A percentile compares a stretch with the other conserved stretches of the same genome.
phyloP scores from a whole-genome alignment of 2,329 filamentous ascomycete species.

The Aureobasidium sp. region DNA sequence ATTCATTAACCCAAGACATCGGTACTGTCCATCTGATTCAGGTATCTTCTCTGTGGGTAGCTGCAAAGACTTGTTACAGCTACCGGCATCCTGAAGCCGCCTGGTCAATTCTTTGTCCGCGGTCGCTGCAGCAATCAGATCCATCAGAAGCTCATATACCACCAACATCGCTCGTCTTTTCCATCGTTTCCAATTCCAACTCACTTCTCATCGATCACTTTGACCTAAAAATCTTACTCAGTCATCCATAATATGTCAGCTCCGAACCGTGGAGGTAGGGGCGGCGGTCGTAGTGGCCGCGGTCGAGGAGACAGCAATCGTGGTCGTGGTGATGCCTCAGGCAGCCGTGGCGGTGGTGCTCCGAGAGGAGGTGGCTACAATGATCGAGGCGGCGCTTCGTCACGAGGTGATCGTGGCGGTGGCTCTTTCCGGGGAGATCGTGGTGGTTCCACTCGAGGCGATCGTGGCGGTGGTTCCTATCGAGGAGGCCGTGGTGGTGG shows the following conservation, averaged over 20 bases:
- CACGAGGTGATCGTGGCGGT: slow-evolving; percentile 14
- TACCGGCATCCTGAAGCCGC: not conserved
- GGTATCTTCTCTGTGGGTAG: not conserved
- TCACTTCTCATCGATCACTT: not conserved
- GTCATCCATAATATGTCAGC: slow-evolving; percentile 2
- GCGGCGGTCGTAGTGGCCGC: slow-evolving; percentile 1
- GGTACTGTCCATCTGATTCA: not conserved
- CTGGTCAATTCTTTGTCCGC: not conserved
- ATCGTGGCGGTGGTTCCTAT: slow-evolving; percentile 21
- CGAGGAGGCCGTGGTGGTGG: slow-evolving; percentile 18
- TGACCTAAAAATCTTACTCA: not conserved
- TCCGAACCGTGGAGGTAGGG: not conserved
- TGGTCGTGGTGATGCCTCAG: slow-evolving; percentile 15
- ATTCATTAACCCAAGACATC: not conserved
- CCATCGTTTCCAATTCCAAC: not conserved
- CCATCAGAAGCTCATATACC: not conserved
- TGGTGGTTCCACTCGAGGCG: slow-evolving; percentile 19
- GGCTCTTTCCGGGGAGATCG: slow-evolving; percentile 20
- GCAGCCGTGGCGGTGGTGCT: slow-evolving; percentile 15
- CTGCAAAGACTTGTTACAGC: not conserved
- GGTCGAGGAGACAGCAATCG: slow-evolving; percentile 15
- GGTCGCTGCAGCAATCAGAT: not conserved
- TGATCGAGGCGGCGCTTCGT: slow-evolving; percentile 20
- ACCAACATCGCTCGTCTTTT: not conserved
- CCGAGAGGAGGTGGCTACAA: slow-evolving; percentile 1